Conservation (phyloP, 371 early-diverging fungal species). For the Mortierella sp. region DNA sequence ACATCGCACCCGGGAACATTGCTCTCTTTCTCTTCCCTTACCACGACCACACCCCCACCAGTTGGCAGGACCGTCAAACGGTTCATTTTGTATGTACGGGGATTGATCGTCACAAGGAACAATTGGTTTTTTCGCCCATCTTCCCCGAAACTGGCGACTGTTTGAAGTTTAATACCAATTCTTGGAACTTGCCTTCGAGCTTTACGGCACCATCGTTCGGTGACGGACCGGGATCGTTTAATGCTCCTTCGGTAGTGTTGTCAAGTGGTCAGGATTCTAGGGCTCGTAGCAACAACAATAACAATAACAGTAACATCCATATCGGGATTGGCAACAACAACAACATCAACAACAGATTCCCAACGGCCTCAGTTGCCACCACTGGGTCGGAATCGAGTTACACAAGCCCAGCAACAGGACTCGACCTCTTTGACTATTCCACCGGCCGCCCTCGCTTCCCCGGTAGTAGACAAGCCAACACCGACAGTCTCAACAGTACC, state of each 20-base stretch:
- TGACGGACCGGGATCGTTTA: neutral
- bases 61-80: conserved; percentile 48
- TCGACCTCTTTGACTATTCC: conserved; percentile 42
- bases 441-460: conserved; percentile 31
- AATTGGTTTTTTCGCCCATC: conserved; percentile 41
- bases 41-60: conserved; percentile 43
- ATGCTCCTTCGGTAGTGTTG: neutral
- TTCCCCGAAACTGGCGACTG: conserved; percentile 18
- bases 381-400: neutral
- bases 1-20: conserved; percentile 34
- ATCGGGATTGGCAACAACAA: neutral
- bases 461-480: neutral
- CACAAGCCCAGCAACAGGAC: conserved; percentile 28
- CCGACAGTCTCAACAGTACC: neutral
- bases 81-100: conserved; percentile 37
- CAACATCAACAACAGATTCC: neutral
- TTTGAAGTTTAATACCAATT: conserved; percentile 39
- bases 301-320: neutral
- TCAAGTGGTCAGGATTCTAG: neutral
- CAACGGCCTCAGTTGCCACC: too few relatives aligned
- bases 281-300: neutral
- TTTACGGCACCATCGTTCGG: neutral
- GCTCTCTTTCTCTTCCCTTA: conserved; percentile 48
- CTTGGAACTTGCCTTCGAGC: conserved; percentile 35
- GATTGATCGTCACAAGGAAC: conserved; percentile 44